Conservation (phyloP, 306 rosid genomes). For the Vicia sativa region DNA sequence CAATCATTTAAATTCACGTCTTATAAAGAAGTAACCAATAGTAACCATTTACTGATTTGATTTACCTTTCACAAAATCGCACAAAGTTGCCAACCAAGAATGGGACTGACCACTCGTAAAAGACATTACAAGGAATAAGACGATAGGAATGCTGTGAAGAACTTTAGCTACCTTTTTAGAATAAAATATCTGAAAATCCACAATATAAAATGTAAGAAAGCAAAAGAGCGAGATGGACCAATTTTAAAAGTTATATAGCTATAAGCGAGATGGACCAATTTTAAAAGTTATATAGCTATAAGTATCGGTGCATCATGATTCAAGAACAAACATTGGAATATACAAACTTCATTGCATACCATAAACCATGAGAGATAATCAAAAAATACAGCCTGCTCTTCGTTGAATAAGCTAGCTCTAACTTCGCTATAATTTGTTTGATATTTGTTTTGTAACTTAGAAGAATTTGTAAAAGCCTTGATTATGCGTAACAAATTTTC, state of each 20-base stretch:
- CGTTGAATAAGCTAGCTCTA: constrained; percentile 45
- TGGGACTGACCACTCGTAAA: constrained; percentile 45
- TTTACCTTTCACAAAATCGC: constrained; percentile 81
- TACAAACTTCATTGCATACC: constrained; percentile 63
- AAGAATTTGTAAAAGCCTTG: constrained; percentile 82
- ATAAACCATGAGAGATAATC: constrained; percentile 88
- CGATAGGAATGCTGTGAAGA: constrained; percentile 82
- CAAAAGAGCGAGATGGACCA: constrained; percentile 23
- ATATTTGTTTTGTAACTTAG: constrained; percentile 58
- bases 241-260: constrained; percentile 34
- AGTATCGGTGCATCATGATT: constrained; percentile 30
- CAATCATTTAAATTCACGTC: constrained; percentile 16
- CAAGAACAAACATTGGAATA: no score
- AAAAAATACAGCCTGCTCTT: constrained; percentile 83
- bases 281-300: constrained; percentile 32
- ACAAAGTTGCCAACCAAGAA: constrained; percentile 59
- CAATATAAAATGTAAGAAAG: constrained; percentile 27
- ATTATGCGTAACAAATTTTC: constrained; percentile 86
- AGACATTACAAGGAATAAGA: constrained; percentile 61
- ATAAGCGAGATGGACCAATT: constrained; percentile 22
- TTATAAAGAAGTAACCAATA: constrained; percentile 24
- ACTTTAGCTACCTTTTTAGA: constrained; percentile 72
- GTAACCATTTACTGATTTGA: constrained; percentile 44
- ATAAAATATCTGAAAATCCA: constrained; percentile 74
- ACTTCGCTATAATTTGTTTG: constrained; percentile 52